phyloP scores from a whole-genome alignment of 768 basidiomycete species.

The Guyanaporus albipodus region DNA sequence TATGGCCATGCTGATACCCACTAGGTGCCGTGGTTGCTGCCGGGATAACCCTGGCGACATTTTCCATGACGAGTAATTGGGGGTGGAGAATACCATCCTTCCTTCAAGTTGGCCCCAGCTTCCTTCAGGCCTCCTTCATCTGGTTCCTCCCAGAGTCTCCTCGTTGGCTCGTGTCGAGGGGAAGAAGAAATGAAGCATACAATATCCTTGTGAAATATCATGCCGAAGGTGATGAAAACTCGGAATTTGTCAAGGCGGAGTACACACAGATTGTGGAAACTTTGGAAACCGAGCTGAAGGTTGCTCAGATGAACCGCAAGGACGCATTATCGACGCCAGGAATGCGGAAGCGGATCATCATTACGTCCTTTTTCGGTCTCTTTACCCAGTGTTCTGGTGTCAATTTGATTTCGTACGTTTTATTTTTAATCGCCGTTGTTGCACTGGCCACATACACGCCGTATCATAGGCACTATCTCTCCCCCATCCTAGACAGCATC shows the following conservation, averaged over 20 bases:
- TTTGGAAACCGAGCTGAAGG: slow-evolving; percentile 30
- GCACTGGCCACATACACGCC: not conserved
- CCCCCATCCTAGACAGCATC: slow-evolving; percentile 6
- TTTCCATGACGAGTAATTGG: slow-evolving; percentile 54
- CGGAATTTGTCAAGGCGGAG: slow-evolving; percentile 56
- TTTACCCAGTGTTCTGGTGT: slow-evolving; percentile 12
- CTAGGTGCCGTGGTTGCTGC: slow-evolving; percentile 36
- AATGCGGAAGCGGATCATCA: slow-evolving; percentile 12
- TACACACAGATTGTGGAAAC: slow-evolving; percentile 54
- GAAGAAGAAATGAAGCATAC: slow-evolving; percentile 47
- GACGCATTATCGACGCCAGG: slow-evolving; percentile 6
- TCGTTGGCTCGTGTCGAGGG: slow-evolving; percentile 58
- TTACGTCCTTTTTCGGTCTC: slow-evolving; percentile 12
- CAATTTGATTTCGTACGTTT: not conserved
- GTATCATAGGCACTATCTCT: slow-evolving; percentile 10
- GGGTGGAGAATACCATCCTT: slow-evolving; percentile 62
- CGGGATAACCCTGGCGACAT: slow-evolving; percentile 58
- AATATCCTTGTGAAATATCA: slow-evolving; percentile 52
- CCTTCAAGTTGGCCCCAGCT: slow-evolving; percentile 51
- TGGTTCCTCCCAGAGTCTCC: slow-evolving; percentile 62
- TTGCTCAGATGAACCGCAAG: not conserved
- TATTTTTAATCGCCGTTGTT: not conserved
- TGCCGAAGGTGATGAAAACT: slow-evolving; percentile 49
- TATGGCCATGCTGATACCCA: not conserved
- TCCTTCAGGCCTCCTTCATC: slow-evolving; percentile 52